phyloP scores from a whole-genome alignment of 1,139 yeast genomes.

The Yamadazyma trypodendri region DNA sequence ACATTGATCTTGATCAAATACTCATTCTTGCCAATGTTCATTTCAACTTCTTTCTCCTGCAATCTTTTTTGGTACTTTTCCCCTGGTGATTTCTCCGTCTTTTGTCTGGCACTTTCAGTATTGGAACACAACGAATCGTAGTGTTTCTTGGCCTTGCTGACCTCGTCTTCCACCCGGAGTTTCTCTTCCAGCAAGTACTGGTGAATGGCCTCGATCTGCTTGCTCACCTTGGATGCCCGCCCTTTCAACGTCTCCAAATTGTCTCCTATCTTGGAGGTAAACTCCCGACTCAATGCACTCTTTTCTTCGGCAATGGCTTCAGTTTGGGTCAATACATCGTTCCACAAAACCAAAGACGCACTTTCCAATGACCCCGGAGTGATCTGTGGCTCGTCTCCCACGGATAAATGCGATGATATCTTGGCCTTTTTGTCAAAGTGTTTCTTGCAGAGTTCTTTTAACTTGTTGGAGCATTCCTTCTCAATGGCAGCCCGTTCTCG shows the following conservation, averaged over 20 bases:
- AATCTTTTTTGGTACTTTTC: slow-evolving; percentile 61
- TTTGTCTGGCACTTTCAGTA: slow-evolving; percentile 79
- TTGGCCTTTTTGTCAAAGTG: slow-evolving; percentile 78
- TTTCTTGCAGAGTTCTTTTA: slow-evolving; percentile 63
- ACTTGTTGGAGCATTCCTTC: slow-evolving; percentile 72
- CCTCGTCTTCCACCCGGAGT: slow-evolving; percentile 60
- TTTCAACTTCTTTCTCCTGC: slow-evolving; percentile 66
- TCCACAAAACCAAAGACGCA: slow-evolving; percentile 95
- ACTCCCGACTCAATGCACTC: slow-evolving; percentile 56
- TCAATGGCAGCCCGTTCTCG: slow-evolving; percentile 80
- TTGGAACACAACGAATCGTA: slow-evolving; percentile 80
- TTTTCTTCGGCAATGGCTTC: slow-evolving; percentile 77
- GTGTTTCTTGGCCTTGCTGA: slow-evolving; percentile 65
- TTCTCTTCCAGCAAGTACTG: slow-evolving; percentile 59
- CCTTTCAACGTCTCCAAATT: slow-evolving; percentile 56
- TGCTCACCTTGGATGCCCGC: slow-evolving; percentile 54
- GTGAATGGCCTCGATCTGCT: slow-evolving; percentile 57
- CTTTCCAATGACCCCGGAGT: slow-evolving; percentile 96
- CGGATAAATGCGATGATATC: slow-evolving; percentile 65
- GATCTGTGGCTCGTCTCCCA: slow-evolving; percentile 85
- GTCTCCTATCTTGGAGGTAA: slow-evolving; percentile 60
- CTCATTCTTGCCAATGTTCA: slow-evolving; percentile 83
- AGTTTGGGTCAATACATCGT: slow-evolving; percentile 80
- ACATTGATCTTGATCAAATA: slow-evolving; percentile 79
- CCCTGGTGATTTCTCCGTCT: slow-evolving; percentile 56